phyloP scores from a whole-genome alignment of 1,139 yeast genomes.

The Yamadazyma pseudoaaseri region DNA sequence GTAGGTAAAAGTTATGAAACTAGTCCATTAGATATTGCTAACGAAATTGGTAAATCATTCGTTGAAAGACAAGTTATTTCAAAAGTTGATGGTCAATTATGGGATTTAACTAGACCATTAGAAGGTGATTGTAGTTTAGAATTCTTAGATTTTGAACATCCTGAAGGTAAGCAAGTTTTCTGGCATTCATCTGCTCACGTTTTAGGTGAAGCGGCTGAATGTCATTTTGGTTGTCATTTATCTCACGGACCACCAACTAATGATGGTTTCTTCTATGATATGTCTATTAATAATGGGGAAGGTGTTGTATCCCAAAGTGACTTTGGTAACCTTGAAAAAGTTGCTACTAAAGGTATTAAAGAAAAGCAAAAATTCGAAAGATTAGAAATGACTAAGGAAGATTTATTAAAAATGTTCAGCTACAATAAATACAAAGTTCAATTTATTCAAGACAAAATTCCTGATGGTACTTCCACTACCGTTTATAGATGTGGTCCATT shows the following conservation, averaged over 20 bases:
- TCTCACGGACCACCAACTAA: slow-evolving; percentile 93
- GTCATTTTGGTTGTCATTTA: slow-evolving; percentile 92
- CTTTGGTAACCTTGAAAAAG: slow-evolving; percentile 80
- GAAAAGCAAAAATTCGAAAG: slow-evolving; percentile 97
- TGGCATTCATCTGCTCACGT: slow-evolving; percentile 99
- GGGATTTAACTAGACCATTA: slow-evolving; percentile 96
- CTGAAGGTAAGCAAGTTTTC: slow-evolving; percentile 92
- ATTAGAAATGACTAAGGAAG: slow-evolving; percentile 87
- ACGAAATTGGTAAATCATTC: slow-evolving; percentile 77
- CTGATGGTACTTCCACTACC: slow-evolving; percentile 94
- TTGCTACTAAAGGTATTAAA: slow-evolving; percentile 88
- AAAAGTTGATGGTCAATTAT: slow-evolving; percentile 82
- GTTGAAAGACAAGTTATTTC: slow-evolving; percentile 86
- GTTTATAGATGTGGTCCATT: slow-evolving; percentile 98
- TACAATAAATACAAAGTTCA: slow-evolving; percentile 96
- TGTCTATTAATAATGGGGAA: slow-evolving; percentile 81
- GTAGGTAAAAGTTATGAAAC: slow-evolving; percentile 89
- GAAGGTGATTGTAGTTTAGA: slow-evolving; percentile 73
- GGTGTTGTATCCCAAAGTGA: slow-evolving; percentile 76
- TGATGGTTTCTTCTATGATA: slow-evolving; percentile 97
- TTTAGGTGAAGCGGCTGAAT: slow-evolving; percentile 97
- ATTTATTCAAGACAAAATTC: slow-evolving; percentile 82
- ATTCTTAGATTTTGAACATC: slow-evolving; percentile 64
- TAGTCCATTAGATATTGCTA: slow-evolving; percentile 83
- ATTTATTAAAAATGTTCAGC: slow-evolving; percentile 86